Percentiles rank a stretch among this genome's conserved stretches.
Evolutionary conservation across 768 basidiomycete species (phyloP).

Genomic region (Boletus rufocinnamomeus): DNA sequence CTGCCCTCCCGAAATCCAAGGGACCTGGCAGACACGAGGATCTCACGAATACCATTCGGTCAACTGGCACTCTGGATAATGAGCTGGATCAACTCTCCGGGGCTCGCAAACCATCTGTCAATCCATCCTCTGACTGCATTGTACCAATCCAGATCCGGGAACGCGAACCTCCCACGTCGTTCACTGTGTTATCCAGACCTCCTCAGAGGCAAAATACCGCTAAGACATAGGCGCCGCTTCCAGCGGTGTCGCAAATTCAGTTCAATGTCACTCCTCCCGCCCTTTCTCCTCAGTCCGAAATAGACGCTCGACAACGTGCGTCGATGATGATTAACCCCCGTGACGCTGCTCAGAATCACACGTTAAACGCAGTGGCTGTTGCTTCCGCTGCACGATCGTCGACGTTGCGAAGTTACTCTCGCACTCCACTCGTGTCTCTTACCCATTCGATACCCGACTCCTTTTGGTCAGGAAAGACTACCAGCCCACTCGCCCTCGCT

Average conservation of each 20-base stretch:
- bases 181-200: constrained; percentile 62
- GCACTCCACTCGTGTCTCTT: too few relatives aligned
- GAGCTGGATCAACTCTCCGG: constrained; percentile 12
- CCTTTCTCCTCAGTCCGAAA: constrained; percentile 13
- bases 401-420: too few relatives aligned
- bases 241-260: constrained; percentile 10
- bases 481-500: not conserved
- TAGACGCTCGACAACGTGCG: constrained; percentile 11
- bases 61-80: constrained; percentile 9
- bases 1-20: not conserved
- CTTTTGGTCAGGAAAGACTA: not conserved
- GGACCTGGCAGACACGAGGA: too few relatives aligned
- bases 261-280: not conserved
- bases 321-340: not conserved
- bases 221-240: constrained; percentile 1
- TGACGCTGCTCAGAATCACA: too few relatives aligned
- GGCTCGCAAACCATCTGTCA: not conserved
- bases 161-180: constrained; percentile 54
- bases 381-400: too few relatives aligned
- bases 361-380: too few relatives aligned
- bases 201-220: constrained; percentile 35
- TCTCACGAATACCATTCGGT: constrained; percentile 25
- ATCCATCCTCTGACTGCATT: constrained; percentile 20
- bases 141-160: constrained; percentile 57
- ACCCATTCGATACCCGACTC: too few relatives aligned